These are phyloP conservation scores for Candolleomyces aberdarensis DNA, from an alignment of 768 basidiomycete genomes.

Conservation along the genomic window DNA sequence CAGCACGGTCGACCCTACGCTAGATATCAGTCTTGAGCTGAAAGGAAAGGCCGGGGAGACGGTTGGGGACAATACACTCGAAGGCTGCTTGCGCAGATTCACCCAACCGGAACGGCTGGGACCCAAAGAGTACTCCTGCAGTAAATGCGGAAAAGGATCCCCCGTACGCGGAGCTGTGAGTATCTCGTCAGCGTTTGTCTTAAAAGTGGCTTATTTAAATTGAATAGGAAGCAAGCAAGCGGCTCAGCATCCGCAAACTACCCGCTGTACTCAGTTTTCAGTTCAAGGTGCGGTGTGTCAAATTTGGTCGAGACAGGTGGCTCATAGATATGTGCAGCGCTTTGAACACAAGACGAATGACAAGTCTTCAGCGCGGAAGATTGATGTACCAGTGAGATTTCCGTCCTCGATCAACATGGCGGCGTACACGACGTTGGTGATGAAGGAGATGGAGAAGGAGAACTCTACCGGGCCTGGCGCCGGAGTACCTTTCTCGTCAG, in stretches of 20 bases:
- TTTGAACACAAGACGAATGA: conserved; percentile 85
- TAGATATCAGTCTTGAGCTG: conserved; percentile 88
- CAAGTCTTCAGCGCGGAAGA: conserved; percentile 75
- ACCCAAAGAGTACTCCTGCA: conserved; percentile 80
- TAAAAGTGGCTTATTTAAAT: neutral
- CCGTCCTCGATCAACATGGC: conserved; percentile 86
- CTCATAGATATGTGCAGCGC: conserved; percentile 47
- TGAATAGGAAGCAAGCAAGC: conserved; percentile 72
- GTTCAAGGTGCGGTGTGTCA: conserved; percentile 65
- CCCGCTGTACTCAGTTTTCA: conserved; percentile 93
- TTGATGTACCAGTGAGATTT: conserved; percentile 79
- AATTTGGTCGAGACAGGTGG: neutral
- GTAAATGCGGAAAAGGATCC: conserved; percentile 71
- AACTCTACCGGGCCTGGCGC: conserved; percentile 11
- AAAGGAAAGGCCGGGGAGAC: conserved; percentile 24
- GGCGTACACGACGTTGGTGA: conserved; percentile 69
- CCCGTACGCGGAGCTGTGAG: conserved; percentile 39
- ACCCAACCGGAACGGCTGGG: conserved; percentile 85
- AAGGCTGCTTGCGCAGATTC: conserved; percentile 66
- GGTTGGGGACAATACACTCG: conserved; percentile 54
- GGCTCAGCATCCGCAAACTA: conserved; percentile 78
- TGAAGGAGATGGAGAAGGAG: conserved; percentile 51
- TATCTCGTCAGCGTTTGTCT: conserved; percentile 1
- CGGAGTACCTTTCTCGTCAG: neutral
- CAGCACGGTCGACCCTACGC: conserved; percentile 81